Base-by-base conservation (phyloP, 1,284 basidiomycete species). In the Anthracocystis panici-leucophaei region DNA sequence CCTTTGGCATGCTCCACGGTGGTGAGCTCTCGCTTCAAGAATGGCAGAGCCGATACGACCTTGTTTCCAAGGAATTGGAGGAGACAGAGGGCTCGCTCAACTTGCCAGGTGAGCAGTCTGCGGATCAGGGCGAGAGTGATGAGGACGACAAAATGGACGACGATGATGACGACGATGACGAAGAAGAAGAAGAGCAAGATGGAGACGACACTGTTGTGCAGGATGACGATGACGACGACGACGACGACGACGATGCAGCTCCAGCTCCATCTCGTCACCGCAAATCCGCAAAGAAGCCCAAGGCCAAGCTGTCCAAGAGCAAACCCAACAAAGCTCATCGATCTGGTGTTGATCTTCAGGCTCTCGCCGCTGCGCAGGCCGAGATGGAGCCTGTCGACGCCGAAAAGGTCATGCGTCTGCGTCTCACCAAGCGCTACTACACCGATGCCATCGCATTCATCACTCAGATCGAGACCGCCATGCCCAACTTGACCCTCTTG, bases 371-470 rank as follows among this genome's bases (percentile, higher is more conserved):
- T 16, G 66, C 73, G 29, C 79, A 79, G 48, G 74, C 77, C 35
- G 55, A 78, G 44, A 77, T 81, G 75, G 75, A 80, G 53, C 72
- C 77, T 1, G 74, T 74, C 41, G 78, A 80, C 27, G 76, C 74
- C 18, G 81, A 80, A 59, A 79, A 83, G 53, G 72, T 93, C 48
- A 88, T 91, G 35, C 89, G 90, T 64, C 88, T 95, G 7, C 90
- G 91, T n/a, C 87, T 97, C 46, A 91, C 90, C 59, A 94, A 93
- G 86, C 92, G 91, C 78, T 97, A 95, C 87, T 95, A 93, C 83
- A 87, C 90, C 0, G 96, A 97, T 79, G 95, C 92, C 1, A 88
- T 97, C 46, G 88, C 87, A 60, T 98, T 98, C 85, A 95, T 98
- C 82, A 89, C 90, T 29, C 89, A 91, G 76, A 88, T 98, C 55